These are phyloP conservation scores for Aureobasidium sp. DNA, from an alignment of 2,329 filamentous ascomycete species.

Conservation along the genomic window DNA sequence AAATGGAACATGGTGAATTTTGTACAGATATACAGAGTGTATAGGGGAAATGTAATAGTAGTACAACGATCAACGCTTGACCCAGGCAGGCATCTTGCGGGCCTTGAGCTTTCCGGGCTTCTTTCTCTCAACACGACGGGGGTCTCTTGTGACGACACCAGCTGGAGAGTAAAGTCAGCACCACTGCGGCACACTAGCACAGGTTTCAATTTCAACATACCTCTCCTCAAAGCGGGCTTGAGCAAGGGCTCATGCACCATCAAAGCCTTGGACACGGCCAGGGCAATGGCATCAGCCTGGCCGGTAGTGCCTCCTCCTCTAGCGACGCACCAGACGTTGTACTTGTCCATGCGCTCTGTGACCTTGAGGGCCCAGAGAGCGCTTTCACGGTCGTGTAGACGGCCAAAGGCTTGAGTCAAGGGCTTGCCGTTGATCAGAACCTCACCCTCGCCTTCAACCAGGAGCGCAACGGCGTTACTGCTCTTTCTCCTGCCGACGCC, in stretches of 20 bases:
- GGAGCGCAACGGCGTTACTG: slow-evolving; percentile 73
- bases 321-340: slow-evolving; percentile 87
- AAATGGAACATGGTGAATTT: slow-evolving; percentile 1
- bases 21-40: slow-evolving; percentile 13
- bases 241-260: slow-evolving; percentile 85
- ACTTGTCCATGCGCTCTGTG: slow-evolving; percentile 82
- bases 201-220: slow-evolving; percentile 49
- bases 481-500: slow-evolving; percentile 83
- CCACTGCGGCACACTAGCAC: slow-evolving; percentile 17
- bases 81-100: slow-evolving; percentile 96
- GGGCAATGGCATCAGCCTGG: slow-evolving; percentile 87
- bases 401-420: slow-evolving; percentile 73
- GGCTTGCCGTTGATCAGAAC: slow-evolving; percentile 83
- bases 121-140: slow-evolving; percentile 92
- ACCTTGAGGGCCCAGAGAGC: slow-evolving; percentile 84
- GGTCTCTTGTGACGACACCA: slow-evolving; percentile 85
- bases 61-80: slow-evolving; percentile 58
- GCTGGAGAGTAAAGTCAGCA: slow-evolving; percentile 54
- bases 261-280: slow-evolving; percentile 83
- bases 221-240: slow-evolving; percentile 79
- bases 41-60: not conserved
- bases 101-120: slow-evolving; percentile 95
- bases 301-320: slow-evolving; percentile 86
- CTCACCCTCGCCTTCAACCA: slow-evolving; percentile 90
- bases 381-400: slow-evolving; percentile 89